Evolutionary conservation across 2,329 filamentous ascomycete genomes (phyloP).

Genomic region (Fusarium sp.): DNA sequence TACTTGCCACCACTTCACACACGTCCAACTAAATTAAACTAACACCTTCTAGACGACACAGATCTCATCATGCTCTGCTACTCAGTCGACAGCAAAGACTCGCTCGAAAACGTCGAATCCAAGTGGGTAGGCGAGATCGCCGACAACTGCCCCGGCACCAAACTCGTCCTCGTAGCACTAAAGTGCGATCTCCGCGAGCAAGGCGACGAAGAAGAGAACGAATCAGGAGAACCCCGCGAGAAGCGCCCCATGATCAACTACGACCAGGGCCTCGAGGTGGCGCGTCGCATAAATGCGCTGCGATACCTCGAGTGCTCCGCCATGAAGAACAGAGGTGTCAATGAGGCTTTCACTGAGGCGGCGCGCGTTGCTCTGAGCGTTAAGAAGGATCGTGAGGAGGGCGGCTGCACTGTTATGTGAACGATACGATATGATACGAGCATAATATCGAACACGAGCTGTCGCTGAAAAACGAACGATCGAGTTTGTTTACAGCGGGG

Average conservation of each 20-base stretch:
- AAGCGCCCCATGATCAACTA: constrained; percentile 86
- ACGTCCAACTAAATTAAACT: not conserved
- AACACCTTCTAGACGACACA: constrained; percentile 73
- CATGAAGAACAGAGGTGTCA: constrained; percentile 97
- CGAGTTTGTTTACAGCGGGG: not conserved
- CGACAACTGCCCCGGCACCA: constrained; percentile 96
- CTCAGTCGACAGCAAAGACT: constrained; percentile 95
- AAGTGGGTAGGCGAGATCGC: constrained; percentile 99
- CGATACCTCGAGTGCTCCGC: constrained; percentile 98
- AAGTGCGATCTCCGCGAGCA: constrained; percentile 96
- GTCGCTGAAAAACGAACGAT: constrained; percentile 11
- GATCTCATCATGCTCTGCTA: constrained; percentile 99
- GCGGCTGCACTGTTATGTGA: constrained; percentile 73
- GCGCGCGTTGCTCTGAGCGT: constrained; percentile 89
- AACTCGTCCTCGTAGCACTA: constrained; percentile 92
- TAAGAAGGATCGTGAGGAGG: constrained; percentile 73
- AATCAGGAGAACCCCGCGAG: constrained; percentile 59
- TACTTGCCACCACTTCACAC: constrained; percentile 42
- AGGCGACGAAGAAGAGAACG: constrained; percentile 76
- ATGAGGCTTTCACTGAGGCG: constrained; percentile 98
- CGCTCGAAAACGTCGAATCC: constrained; percentile 96
- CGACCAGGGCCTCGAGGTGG: constrained; percentile 90
- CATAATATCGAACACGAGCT: constrained; percentile 34
- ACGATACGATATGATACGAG: constrained; percentile 33
- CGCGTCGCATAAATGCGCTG: constrained; percentile 89